Evolutionary conservation across 148 eudicot genomes (phyloP).

Genomic region (Rhododendron ovatum): DNA sequence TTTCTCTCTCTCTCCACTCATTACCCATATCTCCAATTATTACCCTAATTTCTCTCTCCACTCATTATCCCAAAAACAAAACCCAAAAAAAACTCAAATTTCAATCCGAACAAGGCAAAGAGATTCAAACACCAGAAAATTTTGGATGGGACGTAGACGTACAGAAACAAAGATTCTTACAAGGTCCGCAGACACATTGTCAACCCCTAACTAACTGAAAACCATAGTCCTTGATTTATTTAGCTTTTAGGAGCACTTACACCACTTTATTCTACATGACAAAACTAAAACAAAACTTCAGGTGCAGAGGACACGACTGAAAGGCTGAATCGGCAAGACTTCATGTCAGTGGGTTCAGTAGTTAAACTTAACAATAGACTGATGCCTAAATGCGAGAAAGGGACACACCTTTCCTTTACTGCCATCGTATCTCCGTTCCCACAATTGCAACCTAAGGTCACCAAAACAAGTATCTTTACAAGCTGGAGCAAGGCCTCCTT

Average conservation of each 20-base stretch:
- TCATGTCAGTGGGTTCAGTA: not conserved
- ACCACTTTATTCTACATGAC: not conserved
- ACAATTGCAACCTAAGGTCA: constrained; percentile 53
- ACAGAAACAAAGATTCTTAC: not conserved
- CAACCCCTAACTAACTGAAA: not conserved
- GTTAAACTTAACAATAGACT: not conserved
- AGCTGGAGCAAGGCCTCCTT: constrained; percentile 82
- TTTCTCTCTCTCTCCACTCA: too few relatives aligned
- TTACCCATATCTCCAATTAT: too few relatives aligned
- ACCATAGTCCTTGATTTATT: not conserved
- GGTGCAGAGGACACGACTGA: not conserved
- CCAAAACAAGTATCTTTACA: constrained; percentile 82
- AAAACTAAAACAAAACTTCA: not conserved
- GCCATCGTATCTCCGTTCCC: constrained; percentile 67
- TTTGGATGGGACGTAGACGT: not conserved
- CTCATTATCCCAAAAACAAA: too few relatives aligned
- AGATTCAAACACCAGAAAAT: not conserved
- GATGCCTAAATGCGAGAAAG: not conserved
- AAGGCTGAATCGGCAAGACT: not conserved
- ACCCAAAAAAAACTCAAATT: too few relatives aligned
- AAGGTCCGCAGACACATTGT: not conserved
- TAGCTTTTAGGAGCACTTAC: not conserved
- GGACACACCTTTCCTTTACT: constrained; percentile 67
- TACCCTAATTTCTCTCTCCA: too few relatives aligned
- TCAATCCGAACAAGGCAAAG: too few relatives aligned